Evolutionary conservation across 1,284 basidiomycete genomes (phyloP).

Genomic region (Puccinia novopanici): DNA sequence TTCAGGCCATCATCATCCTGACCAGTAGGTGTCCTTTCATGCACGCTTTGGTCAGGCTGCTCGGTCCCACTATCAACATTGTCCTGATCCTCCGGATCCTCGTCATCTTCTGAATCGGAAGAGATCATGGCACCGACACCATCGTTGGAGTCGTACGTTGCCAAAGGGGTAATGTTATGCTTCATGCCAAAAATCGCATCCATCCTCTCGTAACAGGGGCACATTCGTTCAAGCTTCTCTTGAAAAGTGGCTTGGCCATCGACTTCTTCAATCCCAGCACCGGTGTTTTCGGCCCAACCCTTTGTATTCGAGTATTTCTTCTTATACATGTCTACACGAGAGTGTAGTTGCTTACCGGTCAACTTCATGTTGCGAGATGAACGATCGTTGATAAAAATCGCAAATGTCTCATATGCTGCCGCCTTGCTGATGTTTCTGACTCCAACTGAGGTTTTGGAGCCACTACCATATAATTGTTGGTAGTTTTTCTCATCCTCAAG

Average conservation of each 20-base stretch:
- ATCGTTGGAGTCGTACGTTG: neutral
- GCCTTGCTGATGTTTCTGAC: neutral
- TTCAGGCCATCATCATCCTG: too few species aligned
- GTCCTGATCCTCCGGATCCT: too few species aligned
- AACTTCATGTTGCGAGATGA: neutral
- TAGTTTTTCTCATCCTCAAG: neutral
- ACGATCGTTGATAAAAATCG: neutral
- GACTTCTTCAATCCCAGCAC: neutral
- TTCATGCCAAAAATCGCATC: neutral
- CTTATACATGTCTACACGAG: neutral
- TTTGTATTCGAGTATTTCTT: neutral
- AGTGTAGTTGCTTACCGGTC: neutral
- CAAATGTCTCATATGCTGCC: neutral
- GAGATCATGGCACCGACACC: neutral
- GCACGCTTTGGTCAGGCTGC: too few species aligned
- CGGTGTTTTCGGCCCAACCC: neutral
- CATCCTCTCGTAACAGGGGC: conserved; percentile 11
- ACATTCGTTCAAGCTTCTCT: neutral
- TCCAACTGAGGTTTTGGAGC: neutral
- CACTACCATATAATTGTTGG: neutral
- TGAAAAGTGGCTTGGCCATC: neutral
- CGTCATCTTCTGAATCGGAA: too few species aligned
- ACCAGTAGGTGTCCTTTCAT: too few species aligned
- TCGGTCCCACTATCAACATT: too few species aligned
- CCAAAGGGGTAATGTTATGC: neutral